Evolutionary conservation across 2,329 filamentous ascomycete genomes (phyloP), one percentile per base, ranked within the genome.

Genomic region (Epichloe baconii): DNA sequence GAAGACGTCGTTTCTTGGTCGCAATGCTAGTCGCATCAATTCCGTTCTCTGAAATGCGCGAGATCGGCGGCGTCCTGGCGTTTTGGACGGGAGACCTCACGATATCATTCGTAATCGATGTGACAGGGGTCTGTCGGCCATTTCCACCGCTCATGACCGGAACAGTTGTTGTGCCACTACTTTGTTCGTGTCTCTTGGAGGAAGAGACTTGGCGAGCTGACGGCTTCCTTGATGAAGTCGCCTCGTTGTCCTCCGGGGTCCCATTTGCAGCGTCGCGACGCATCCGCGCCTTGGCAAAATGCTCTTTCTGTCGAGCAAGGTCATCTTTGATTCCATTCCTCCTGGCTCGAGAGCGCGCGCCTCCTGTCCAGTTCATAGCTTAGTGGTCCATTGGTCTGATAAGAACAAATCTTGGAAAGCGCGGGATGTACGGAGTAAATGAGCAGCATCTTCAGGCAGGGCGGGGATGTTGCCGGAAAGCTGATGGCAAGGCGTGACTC

Each of bases 281-380:
- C 48, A 56, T 55, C 11, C 65, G 66, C 4, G 60, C 61, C 50
- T 63, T 67, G 17, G 68, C 68, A 54, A 71, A 71, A 49, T 67
- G 64, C 49, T 66, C 55, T 44, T 64, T 67, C 54, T 72, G 69
- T 15, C 63, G 65, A 19, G 62, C 58, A 17, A 56, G 52, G 40
- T 70, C 65, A 31, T 60, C 54, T 19, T 65, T 64, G 59, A 58
- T 66, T 14, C 61, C 59, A 47, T 61, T 66, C 6, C 62, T 60
- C 37, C 62, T 62, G 26, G 64, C 62, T 8, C 69, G 67, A 43
- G 67, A 61, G 21, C 69, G 63, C 36, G 60, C 54, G 10, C 68
- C 66, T 54, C 67, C 66, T 2, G 64, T 71, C 68, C 70, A 71
- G 55, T 72, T 72, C 70, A 72, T 72, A 5, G 42, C 35, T 56